Conservation (phyloP, 2,329 filamentous ascomycete genomes). For the Juglanconis oblonga region DNA sequence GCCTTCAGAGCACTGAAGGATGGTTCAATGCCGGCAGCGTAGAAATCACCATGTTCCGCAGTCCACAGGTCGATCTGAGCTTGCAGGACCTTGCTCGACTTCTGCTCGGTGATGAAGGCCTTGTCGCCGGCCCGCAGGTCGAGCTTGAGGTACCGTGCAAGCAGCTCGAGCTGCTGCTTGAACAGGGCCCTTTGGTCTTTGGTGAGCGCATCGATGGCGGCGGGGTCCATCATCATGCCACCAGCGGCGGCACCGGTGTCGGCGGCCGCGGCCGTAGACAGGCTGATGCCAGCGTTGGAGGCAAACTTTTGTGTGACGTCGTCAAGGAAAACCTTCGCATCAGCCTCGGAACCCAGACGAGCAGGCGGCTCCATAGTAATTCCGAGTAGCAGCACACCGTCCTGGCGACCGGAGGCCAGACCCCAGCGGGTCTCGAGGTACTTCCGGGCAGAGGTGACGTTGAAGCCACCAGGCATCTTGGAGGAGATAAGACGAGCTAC, state of each 20-base stretch:
- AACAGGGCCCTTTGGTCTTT: slow-evolving; percentile 95
- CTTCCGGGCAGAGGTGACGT: slow-evolving; percentile 93
- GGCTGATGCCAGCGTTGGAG: slow-evolving; percentile 73
- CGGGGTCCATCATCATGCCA: slow-evolving; percentile 99
- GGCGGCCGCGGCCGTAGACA: slow-evolving; percentile 73
- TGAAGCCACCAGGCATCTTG: slow-evolving; percentile 99
- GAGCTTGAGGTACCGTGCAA: slow-evolving; percentile 94
- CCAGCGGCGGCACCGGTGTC: slow-evolving; percentile 69
- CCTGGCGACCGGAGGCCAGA: slow-evolving; percentile 79
- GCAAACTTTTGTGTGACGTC: slow-evolving; percentile 89
- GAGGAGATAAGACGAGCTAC: slow-evolving; percentile 94
- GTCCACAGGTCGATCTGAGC: slow-evolving; percentile 93
- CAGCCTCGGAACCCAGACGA: slow-evolving; percentile 82
- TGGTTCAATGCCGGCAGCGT: slow-evolving; percentile 90
- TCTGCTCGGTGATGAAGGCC: slow-evolving; percentile 77
- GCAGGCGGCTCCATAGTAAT: slow-evolving; percentile 90
- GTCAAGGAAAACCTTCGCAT: slow-evolving; percentile 91
- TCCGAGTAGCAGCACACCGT: slow-evolving; percentile 82
- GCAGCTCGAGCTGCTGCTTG: slow-evolving; percentile 96
- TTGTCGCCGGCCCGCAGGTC: slow-evolving; percentile 97
- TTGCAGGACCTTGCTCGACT: slow-evolving; percentile 84
- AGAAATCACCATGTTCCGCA: slow-evolving; percentile 93
- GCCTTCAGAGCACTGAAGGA: slow-evolving; percentile 93
- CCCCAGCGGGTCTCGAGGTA: slow-evolving; percentile 95
- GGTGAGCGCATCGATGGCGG: slow-evolving; percentile 91